These are phyloP conservation scores for Ceratocystis lukuohia DNA, from an alignment of 2,329 filamentous ascomycete genomes.

Conservation along the genomic window DNA sequence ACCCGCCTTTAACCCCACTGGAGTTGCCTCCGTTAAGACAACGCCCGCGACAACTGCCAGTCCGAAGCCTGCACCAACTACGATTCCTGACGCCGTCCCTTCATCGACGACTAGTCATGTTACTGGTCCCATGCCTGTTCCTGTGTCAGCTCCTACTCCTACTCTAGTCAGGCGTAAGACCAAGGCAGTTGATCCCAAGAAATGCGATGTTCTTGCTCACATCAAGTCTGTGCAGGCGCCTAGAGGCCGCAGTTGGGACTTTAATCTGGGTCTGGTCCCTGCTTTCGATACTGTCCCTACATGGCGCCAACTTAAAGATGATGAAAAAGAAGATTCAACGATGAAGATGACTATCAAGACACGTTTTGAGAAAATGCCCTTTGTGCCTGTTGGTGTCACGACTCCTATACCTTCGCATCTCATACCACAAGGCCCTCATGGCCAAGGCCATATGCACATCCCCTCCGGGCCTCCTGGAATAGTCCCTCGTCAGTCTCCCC, in stretches of 20 bases:
- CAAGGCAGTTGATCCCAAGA: conserved; percentile 56
- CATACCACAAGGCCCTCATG: conserved; percentile 61
- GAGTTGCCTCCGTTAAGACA: conserved; percentile 27
- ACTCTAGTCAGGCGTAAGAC: conserved; percentile 57
- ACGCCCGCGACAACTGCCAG: conserved; percentile 8
- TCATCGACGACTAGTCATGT: not conserved
- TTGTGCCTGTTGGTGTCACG: conserved; percentile 36
- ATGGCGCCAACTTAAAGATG: conserved; percentile 59
- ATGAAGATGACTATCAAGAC: conserved; percentile 59
- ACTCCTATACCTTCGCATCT: conserved; percentile 58
- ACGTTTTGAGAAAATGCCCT: conserved; percentile 56
- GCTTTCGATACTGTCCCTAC: conserved; percentile 74
- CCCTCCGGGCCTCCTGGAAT: conserved; percentile 33
- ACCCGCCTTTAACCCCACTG: conserved; percentile 61
- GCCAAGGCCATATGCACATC: conserved; percentile 58
- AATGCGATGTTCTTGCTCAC: conserved; percentile 43
- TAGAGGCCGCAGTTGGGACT: conserved; percentile 42
- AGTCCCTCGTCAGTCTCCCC: conserved; percentile 45
- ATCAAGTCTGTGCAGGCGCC: conserved; percentile 44
- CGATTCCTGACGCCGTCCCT: not conserved
- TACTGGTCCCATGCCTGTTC: not conserved
- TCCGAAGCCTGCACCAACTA: conserved; percentile 8
- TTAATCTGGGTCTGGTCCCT: conserved; percentile 70
- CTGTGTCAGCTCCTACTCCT: conserved; percentile 19
- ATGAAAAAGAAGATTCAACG: conserved; percentile 53